phyloP scores from a whole-genome alignment of 1,284 basidiomycete species.

The Psilocybe mexicana region DNA sequence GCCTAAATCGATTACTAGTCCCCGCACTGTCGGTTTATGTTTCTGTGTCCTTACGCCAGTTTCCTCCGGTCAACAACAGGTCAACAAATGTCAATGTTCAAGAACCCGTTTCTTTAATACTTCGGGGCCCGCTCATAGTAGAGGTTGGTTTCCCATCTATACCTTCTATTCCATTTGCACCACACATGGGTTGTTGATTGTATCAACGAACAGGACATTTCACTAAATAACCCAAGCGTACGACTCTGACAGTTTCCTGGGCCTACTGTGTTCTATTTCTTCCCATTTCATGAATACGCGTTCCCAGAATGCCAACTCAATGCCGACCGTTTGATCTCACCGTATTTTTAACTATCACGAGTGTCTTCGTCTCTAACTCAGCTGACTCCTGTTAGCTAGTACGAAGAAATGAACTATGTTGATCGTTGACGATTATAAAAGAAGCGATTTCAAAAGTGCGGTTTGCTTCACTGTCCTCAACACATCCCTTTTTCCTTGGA shows the following conservation, averaged over 20 bases:
- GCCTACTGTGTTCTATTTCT: neutral
- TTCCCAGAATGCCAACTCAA: neutral
- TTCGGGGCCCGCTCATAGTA: no score
- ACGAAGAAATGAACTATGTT: neutral
- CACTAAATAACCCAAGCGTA: neutral
- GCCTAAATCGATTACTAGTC: no score
- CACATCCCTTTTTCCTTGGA: neutral
- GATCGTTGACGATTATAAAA: neutral
- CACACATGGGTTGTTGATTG: neutral
- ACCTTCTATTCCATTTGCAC: neutral
- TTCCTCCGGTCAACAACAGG: no score
- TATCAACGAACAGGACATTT: neutral
- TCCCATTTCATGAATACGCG: neutral
- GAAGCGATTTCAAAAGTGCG: no score
- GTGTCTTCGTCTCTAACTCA: constrained; percentile 2
- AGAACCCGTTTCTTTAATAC: no score
- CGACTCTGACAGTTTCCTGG: neutral
- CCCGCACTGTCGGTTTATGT: no score
- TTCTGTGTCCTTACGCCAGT: no score
- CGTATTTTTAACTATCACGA: constrained; percentile 15
- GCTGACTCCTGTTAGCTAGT: constrained; percentile 2
- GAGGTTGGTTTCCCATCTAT: neutral
- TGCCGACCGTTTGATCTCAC: neutral
- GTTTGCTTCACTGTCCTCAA: neutral
- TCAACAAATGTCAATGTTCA: no score